Evolutionary conservation across 1,139 yeast species (phyloP).

Genomic region (Yamadazyma blattariae): DNA sequence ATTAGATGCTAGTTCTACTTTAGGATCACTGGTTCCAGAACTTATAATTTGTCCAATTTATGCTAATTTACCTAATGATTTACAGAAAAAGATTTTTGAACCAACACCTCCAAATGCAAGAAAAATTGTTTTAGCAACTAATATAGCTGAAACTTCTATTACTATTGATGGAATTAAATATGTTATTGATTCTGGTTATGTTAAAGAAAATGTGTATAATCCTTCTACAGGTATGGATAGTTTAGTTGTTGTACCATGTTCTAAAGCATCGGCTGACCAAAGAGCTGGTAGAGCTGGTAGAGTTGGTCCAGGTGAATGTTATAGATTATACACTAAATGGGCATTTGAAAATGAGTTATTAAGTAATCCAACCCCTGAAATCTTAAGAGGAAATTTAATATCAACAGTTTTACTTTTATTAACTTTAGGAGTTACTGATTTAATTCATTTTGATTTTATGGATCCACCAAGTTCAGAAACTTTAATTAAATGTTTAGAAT

Average conservation of each 20-base stretch:
- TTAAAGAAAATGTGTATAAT: conserved; percentile 80
- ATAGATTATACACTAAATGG: conserved; percentile 83
- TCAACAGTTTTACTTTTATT: conserved; percentile 71
- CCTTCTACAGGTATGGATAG: conserved; percentile 90
- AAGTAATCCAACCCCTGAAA: conserved; percentile 83
- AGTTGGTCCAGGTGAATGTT: conserved; percentile 95
- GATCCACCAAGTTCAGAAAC: conserved; percentile 80
- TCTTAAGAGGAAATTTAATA: conserved; percentile 74
- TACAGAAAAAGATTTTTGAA: conserved; percentile 79
- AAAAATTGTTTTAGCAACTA: conserved; percentile 91
- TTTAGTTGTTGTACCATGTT: conserved; percentile 79
- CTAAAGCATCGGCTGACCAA: conserved; percentile 93
- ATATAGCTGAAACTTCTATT: conserved; percentile 94
- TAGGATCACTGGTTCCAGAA: conserved; percentile 63
- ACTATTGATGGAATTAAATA: conserved; percentile 89
- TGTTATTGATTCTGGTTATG: conserved; percentile 92
- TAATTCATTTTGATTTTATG: conserved; percentile 81
- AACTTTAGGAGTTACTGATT: conserved; percentile 79
- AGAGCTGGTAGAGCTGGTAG: conserved; percentile 98
- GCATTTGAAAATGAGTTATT: conserved; percentile 78
- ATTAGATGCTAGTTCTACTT: conserved; percentile 57
- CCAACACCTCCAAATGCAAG: conserved; percentile 79
- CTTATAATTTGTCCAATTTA: conserved; percentile 84
- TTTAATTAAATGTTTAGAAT: conserved; percentile 72
- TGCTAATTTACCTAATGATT: conserved; percentile 84